These are phyloP conservation scores for Sanguinoderma infundibulare DNA, from an alignment of 1,284 basidiomycete genomes.

Conservation along the genomic window DNA sequence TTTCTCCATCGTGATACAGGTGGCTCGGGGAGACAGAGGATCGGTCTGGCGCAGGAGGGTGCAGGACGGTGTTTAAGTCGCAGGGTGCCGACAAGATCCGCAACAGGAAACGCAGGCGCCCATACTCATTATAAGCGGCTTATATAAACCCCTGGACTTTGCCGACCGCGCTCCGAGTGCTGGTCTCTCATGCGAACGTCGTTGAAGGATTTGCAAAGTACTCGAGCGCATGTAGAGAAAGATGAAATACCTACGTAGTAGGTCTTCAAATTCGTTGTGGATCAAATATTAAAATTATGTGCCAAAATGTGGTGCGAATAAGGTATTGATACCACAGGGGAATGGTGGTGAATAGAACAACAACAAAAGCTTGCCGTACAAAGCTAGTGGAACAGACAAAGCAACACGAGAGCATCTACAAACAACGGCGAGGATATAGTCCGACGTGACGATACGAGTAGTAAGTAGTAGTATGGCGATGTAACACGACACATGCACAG, in stretches of 20 bases:
- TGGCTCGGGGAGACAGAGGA: background rate
- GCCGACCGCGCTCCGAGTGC: no score
- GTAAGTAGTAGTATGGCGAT: background rate
- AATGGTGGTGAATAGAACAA: background rate
- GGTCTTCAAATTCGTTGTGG: no score
- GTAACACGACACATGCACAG: background rate
- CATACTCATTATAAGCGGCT: background rate
- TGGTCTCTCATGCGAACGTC: no score
- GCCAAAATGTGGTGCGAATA: no score
- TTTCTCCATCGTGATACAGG: constrained; percentile 34
- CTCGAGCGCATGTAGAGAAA: background rate
- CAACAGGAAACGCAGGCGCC: background rate
- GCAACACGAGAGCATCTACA: background rate
- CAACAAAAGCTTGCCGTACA: background rate
- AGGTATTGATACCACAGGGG: no score
- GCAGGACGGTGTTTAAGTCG: background rate
- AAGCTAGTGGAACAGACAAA: background rate
- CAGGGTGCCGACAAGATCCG: background rate
- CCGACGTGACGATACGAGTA: background rate
- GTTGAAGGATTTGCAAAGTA: no score
- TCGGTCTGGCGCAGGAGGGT: background rate
- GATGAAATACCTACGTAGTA: no score
- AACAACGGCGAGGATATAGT: background rate
- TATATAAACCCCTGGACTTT: background rate
- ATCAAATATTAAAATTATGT: no score